Evolutionary conservation across 2,329 filamentous ascomycete species (phyloP).

Genomic region (Talaromyces sp.): DNA sequence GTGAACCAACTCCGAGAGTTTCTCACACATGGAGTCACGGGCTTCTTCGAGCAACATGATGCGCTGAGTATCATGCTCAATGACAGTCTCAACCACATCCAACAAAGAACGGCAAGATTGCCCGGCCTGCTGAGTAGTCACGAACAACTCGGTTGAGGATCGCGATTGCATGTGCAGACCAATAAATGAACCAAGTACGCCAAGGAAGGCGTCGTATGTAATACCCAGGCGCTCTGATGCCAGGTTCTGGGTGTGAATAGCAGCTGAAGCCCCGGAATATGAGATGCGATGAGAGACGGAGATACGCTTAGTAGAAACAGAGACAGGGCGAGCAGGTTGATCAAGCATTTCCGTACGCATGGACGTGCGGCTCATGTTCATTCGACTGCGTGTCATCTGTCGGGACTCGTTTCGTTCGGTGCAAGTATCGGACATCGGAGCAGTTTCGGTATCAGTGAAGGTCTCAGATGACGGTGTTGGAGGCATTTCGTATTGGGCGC

Average conservation of each 20-base stretch:
- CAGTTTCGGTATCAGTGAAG: slow-evolving; percentile 29
- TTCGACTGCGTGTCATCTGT: slow-evolving; percentile 36
- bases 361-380: slow-evolving; percentile 23
- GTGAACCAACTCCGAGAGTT: slow-evolving; percentile 77
- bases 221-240: slow-evolving; percentile 80
- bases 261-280: slow-evolving; percentile 67
- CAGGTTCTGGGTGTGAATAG: slow-evolving; percentile 68
- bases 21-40: slow-evolving; percentile 75
- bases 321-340: slow-evolving; percentile 33
- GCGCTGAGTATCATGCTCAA: slow-evolving; percentile 71
- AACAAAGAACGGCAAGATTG: slow-evolving; percentile 79
- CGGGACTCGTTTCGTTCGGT: slow-evolving; percentile 37
- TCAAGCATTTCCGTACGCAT: slow-evolving; percentile 29
- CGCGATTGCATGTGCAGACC: slow-evolving; percentile 92
- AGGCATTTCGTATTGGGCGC: slow-evolving; percentile 33
- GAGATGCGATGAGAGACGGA: slow-evolving; percentile 74
- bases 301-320: slow-evolving; percentile 49
- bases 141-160: slow-evolving; percentile 78
- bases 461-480: slow-evolving; percentile 44
- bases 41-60: slow-evolving; percentile 68
- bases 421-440: slow-evolving; percentile 26
- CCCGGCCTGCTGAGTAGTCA: slow-evolving; percentile 81
- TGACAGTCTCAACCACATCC: slow-evolving; percentile 78
- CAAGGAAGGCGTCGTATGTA: slow-evolving; percentile 85
- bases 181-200: slow-evolving; percentile 89